These are phyloP conservation scores for Leccinum idahoense DNA, from an alignment of 1,284 basidiomycete genomes.

Conservation along the genomic window DNA sequence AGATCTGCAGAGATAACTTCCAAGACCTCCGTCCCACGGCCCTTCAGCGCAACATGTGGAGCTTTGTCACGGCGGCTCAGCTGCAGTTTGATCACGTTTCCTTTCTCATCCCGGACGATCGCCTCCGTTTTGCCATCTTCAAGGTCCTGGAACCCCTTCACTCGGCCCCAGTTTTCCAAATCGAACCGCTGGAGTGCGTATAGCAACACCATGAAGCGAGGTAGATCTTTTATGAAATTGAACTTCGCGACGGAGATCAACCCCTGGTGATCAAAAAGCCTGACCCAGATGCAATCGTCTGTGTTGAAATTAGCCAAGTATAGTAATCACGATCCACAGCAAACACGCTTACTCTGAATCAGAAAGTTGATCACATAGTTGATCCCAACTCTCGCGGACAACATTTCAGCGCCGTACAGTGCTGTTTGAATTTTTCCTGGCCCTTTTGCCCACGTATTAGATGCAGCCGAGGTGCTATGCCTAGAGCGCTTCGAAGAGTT, in stretches of 20 bases:
- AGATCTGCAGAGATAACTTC: too few species aligned
- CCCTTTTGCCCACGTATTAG: background rate
- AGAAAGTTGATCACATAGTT: background rate
- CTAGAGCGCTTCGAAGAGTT: background rate
- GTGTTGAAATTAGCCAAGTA: background rate
- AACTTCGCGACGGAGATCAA: background rate
- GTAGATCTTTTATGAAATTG: background rate
- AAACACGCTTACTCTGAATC: background rate
- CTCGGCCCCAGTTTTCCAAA: background rate
- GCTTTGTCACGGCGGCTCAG: background rate
- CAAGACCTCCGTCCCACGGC: background rate
- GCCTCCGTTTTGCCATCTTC: background rate
- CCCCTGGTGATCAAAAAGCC: background rate
- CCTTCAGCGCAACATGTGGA: background rate
- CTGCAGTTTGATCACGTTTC: background rate
- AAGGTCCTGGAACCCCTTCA: background rate
- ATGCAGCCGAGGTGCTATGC: background rate
- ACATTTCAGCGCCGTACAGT: background rate
- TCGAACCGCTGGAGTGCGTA: background rate
- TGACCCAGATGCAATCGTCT: background rate
- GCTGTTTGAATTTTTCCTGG: background rate
- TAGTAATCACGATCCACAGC: background rate
- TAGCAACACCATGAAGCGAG: background rate
- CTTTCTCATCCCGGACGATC: background rate
- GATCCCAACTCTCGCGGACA: background rate